phyloP scores from a whole-genome alignment of 2,329 filamentous ascomycete genomes.

The Elsinoe australis region DNA sequence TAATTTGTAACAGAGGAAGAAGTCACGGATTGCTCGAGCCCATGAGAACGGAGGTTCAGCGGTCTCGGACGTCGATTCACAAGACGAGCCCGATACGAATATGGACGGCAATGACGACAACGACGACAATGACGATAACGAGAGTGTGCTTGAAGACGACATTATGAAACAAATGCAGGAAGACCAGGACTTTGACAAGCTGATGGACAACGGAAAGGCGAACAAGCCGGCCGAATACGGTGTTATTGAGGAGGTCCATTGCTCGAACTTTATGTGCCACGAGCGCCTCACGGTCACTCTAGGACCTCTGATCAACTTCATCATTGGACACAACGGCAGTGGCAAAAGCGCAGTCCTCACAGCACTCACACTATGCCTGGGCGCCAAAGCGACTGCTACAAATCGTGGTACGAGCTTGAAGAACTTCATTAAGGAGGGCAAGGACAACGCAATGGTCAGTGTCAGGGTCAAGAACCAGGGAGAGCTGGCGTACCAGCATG shows the following conservation, averaged over 20 bases:
- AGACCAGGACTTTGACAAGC: slow-evolving; percentile 24
- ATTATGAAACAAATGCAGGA: not conserved
- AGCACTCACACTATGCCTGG: slow-evolving; percentile 86
- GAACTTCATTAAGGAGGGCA: slow-evolving; percentile 82
- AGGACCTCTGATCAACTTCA: slow-evolving; percentile 95
- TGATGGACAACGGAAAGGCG: slow-evolving; percentile 33
- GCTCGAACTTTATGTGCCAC: slow-evolving; percentile 96
- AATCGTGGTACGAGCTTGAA: slow-evolving; percentile 88
- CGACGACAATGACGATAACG: slow-evolving; percentile 27
- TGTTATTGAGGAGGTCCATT: slow-evolving; percentile 80
- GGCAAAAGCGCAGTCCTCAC: slow-evolving; percentile 95
- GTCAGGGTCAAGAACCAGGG: slow-evolving; percentile 91
- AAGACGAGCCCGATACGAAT: slow-evolving; percentile 14
- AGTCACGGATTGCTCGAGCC: slow-evolving; percentile 27
- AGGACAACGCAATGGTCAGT: slow-evolving; percentile 63
- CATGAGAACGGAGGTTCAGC: slow-evolving; percentile 25
- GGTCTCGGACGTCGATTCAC: slow-evolving; percentile 27
- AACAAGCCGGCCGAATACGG: slow-evolving; percentile 75
- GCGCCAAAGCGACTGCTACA: slow-evolving; percentile 84
- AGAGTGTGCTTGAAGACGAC: slow-evolving; percentile 23
- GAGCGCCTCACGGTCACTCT: slow-evolving; percentile 69
- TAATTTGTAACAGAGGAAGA: slow-evolving; percentile 20
- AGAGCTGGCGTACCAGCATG: slow-evolving; percentile 71
- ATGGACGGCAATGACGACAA: slow-evolving; percentile 18
- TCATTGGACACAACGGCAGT: slow-evolving; percentile 94